Base-by-base conservation (phyloP, 495 filamentous ascomycete species). In the Penicillium salamii region DNA sequence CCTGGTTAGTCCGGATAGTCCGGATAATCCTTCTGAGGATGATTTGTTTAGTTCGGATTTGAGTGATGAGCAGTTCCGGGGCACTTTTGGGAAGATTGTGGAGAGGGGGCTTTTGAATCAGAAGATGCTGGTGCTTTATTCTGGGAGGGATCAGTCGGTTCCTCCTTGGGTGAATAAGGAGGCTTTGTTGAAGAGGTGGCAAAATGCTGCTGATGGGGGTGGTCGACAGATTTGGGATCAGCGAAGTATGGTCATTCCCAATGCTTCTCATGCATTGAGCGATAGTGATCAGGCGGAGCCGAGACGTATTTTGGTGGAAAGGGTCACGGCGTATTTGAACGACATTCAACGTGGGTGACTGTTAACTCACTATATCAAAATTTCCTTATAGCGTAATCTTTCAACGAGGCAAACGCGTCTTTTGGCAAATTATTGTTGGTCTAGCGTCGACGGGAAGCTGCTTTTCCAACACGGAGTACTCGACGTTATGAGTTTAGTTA, bases 1-100 rank as follows among this genome's bases (percentile, higher is more conserved):
- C 49, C 71, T 96, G 13, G 77, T 76, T 2, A 82, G 76, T 39
- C 73, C 75, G 0, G 75, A 74, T 19, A 66, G 65, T 35, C 63
- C 77, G 28, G 54, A 80, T 61, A 46, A 66, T 20, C 75, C 70
- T 1, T 86, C 87, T 7, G 87, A 87, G 37, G 91, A 97, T 63
- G 92, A 97, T 65, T 85, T 86, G 53, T 97, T 96, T 69, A 88
- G 84, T 42, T 87, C 86, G 14, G 88, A 91, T 66, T 66, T 95
- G 15, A 61, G 65, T 0, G 82, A 87, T 44, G 72, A 76, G 40
- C 66, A 74, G 47, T 61, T 91, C 17, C 50, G 42, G 21, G 51
- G 59, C 28, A 86, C 77, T 1, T 96, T 92, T 77, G 88, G 88
- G 3, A 68, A 49, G 56, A 63, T 86, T 24, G 68, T 71, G 24